phyloP scores from a whole-genome alignment of 2,329 filamentous ascomycete genomes.

The Byssothecium circinans region DNA sequence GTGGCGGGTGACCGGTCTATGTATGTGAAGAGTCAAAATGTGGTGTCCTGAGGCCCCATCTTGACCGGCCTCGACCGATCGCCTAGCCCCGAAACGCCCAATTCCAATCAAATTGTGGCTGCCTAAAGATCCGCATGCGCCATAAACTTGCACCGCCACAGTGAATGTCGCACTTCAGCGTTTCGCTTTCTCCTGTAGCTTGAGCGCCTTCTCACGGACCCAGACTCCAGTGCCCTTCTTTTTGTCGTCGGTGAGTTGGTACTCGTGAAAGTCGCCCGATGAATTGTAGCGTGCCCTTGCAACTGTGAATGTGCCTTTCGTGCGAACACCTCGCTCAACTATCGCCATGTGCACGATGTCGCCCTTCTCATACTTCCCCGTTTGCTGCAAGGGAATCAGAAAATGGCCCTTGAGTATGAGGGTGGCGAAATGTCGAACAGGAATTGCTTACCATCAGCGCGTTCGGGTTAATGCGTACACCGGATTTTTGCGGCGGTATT shows the following conservation, averaged over 20 bases:
- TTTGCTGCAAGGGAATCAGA: constrained; percentile 17
- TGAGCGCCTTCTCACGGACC: constrained; percentile 33
- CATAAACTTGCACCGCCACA: constrained; percentile 28
- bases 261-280: constrained; percentile 25
- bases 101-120: constrained; percentile 20
- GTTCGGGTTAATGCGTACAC: constrained; percentile 20
- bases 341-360: constrained; percentile 33
- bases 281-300: constrained; percentile 11
- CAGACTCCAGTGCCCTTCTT: constrained; percentile 28
- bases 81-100: constrained; percentile 18
- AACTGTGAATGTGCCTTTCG: constrained; percentile 29
- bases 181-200: constrained; percentile 11
- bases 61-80: constrained; percentile 16
- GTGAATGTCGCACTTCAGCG: constrained; percentile 14
- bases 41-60: constrained; percentile 10
- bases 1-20: constrained; percentile 31
- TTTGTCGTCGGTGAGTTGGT: constrained; percentile 24
- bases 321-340: constrained; percentile 17
- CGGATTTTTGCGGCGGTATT: constrained; percentile 22
- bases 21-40: constrained; percentile 15
- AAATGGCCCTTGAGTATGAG: constrained; percentile 7
- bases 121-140: constrained; percentile 10
- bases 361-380: constrained; percentile 22
- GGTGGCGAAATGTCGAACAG: not conserved
- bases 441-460: constrained; percentile 16